phyloP scores from a whole-genome alignment of 2,329 filamentous ascomycete species.

The Alternaria triticina region DNA sequence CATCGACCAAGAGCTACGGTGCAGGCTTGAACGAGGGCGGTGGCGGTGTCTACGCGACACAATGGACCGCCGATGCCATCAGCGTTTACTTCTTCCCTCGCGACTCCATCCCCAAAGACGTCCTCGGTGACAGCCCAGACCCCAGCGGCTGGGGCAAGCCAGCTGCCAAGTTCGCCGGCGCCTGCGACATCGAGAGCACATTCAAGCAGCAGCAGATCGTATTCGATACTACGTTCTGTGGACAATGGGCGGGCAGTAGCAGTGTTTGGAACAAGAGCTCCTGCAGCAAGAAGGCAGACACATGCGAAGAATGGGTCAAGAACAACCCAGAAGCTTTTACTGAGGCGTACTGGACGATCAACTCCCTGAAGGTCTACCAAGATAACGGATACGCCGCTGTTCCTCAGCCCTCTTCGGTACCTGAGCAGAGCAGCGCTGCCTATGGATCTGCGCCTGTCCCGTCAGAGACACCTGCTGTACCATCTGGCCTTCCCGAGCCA shows the following conservation, averaged over 20 bases:
- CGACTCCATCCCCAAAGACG: constrained; percentile 68
- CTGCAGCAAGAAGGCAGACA: constrained; percentile 66
- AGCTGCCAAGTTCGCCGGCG: constrained; percentile 68
- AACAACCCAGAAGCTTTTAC: constrained; percentile 73
- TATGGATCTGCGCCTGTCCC: constrained; percentile 17
- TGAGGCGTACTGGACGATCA: constrained; percentile 78
- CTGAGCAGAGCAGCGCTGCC: constrained; percentile 18
- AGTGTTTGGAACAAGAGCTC: constrained; percentile 67
- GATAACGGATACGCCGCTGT: constrained; percentile 26
- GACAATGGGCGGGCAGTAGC: constrained; percentile 77
- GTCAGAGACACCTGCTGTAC: constrained; percentile 7
- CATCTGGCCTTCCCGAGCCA: constrained; percentile 1
- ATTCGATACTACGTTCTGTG: constrained; percentile 85
- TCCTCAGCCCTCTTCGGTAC: constrained; percentile 17
- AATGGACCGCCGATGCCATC: constrained; percentile 75
- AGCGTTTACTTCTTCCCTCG: constrained; percentile 84
- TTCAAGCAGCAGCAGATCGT: constrained; percentile 79
- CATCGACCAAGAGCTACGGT: constrained; percentile 56
- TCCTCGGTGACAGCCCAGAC: constrained; percentile 65
- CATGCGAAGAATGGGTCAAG: constrained; percentile 75
- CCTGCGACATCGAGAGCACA: constrained; percentile 72
- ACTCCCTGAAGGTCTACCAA: constrained; percentile 49
- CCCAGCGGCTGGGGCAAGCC: constrained; percentile 74
- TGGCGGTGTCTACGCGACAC: constrained; percentile 56
- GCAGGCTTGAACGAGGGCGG: constrained; percentile 58